Base-by-base conservation (phyloP, 306 rosid genomes). In the Dalbergia cochinchinensis region DNA sequence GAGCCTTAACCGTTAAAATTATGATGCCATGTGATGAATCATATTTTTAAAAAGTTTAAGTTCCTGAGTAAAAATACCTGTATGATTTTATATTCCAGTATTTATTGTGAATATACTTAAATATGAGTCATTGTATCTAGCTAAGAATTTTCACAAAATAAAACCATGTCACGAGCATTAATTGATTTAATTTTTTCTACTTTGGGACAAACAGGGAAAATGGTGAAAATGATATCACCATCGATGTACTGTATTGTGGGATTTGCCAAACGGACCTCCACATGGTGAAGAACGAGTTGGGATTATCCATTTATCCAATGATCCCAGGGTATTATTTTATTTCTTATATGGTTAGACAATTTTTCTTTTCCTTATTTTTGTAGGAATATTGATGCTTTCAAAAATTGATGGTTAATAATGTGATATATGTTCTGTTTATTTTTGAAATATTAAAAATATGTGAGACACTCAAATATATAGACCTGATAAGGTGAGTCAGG, bases 261-360 rank as follows among this genome's bases (percentile, higher is more conserved):
- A 76, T 87, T 65, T 87, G 90, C 60, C 88, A 84, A 69, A 44
- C 88, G 1, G 87, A 87, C 31, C 86, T 87, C 14, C 85, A 85
- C 73, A 7, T 31, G 44, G 16, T 53, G 37, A 87, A 82, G 63
- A 85, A 85, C 22, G 83, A 84, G 8, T 72, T 74, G 82, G 86
- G 88, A 53, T 0, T 6, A 1, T 70, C 90, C 33, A 45, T 22
- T 53, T 84, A 87, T 72, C 90, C 90, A 22, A 26, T 87, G 26
- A 83, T 87, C 31, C 85, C 88, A 4, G 87, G 90, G 90, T 87
- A 87, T 57, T n/a, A 44, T 44, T 59, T 34, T 59, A 58, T 60
- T 35, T 57, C 22, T 51, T 37, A 37, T 37, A 37, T 6, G 3
- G 1, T 37, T 37, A 3, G 31, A 26, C 31, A 26, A 4, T 37